A percentile compares a stretch with the other conserved stretches of the same genome.
These are phyloP conservation scores for Cladosporium sp. DNA, from an alignment of 2,329 filamentous ascomycete genomes.

Conservation along the genomic window DNA sequence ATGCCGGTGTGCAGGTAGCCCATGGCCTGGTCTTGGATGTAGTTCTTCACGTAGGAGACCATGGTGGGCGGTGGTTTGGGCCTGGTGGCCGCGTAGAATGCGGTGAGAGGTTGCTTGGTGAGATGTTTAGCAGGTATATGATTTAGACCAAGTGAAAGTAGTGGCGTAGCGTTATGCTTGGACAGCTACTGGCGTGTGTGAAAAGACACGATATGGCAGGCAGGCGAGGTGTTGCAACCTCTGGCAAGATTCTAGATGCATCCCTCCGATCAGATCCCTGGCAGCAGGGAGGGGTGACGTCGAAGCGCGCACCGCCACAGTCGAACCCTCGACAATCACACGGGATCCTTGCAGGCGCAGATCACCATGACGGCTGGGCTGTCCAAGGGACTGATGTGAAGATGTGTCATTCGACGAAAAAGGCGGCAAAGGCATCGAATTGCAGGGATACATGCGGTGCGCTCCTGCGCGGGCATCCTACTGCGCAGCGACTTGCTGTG, in stretches of 20 bases:
- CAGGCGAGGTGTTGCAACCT: not conserved
- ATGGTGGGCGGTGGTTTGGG: not conserved
- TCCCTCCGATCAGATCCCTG: not conserved
- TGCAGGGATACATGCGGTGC: no score
- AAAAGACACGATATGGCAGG: not conserved
- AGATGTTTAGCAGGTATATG: no score
- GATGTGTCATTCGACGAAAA: no score
- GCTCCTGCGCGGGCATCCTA: no score
- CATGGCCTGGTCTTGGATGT: conserved; percentile 27
- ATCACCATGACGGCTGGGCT: no score
- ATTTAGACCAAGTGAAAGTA: no score
- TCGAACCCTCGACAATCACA: not conserved
- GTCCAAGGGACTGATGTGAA: no score
- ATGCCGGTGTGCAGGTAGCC: conserved; percentile 29
- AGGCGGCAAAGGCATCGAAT: no score
- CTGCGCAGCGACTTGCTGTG: no score
- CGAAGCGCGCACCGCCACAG: conserved; percentile 6
- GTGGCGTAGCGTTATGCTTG: no score
- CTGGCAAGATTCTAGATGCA: conserved; percentile 8
- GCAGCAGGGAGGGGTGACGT: not conserved
- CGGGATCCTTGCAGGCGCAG: no score
- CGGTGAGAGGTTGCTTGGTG: not conserved
- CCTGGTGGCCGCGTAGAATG: not conserved
- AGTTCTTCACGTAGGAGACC: conserved; percentile 19
- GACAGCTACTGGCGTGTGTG: no score